A percentile compares a stretch with the other conserved stretches of the same genome.
phyloP scores from a whole-genome alignment of 2,329 filamentous ascomycete genomes.

The Colletotrichum cordylinicola region DNA sequence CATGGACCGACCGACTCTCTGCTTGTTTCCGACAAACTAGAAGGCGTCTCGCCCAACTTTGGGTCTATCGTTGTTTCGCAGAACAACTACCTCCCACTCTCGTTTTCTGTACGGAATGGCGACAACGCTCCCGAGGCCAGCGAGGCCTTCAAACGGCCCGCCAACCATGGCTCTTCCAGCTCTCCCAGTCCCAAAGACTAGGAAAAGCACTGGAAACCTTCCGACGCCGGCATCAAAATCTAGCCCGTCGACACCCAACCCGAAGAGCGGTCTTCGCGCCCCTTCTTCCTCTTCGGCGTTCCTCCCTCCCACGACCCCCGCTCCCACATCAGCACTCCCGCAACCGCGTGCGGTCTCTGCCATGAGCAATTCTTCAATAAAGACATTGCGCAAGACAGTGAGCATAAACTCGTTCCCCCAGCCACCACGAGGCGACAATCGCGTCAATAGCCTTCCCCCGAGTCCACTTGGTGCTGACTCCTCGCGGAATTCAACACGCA shows the following conservation, averaged over 20 bases:
- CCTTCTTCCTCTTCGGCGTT: slow-evolving; percentile 58
- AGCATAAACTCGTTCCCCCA: slow-evolving; percentile 96
- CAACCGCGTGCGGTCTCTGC: slow-evolving; percentile 61
- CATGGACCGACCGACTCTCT: slow-evolving; percentile 32
- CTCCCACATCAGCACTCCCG: slow-evolving; percentile 59
- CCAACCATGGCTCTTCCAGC: slow-evolving; percentile 76
- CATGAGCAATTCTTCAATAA: slow-evolving; percentile 62
- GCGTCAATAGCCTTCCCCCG: slow-evolving; percentile 65
- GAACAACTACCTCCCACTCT: neutral
- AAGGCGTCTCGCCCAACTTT: slow-evolving; percentile 6
- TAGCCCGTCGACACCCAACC: slow-evolving; percentile 52
- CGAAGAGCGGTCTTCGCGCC: slow-evolving; percentile 63
- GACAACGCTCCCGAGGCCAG: slow-evolving; percentile 70
- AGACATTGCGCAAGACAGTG: slow-evolving; percentile 82
- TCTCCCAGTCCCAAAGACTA: slow-evolving; percentile 74
- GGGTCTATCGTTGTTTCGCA: neutral
- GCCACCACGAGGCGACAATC: slow-evolving; percentile 73
- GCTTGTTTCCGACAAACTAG: slow-evolving; percentile 13
- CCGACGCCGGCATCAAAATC: slow-evolving; percentile 48
- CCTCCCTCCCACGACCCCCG: slow-evolving; percentile 56
- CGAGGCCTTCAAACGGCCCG: slow-evolving; percentile 72
- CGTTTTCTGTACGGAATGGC: slow-evolving; percentile 47
- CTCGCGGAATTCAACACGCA: slow-evolving; percentile 50
- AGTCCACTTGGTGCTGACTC: slow-evolving; percentile 63
- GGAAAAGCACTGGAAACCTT: slow-evolving; percentile 66